Evolutionary conservation across 768 basidiomycete genomes (phyloP).

Genomic region (Obba rivulosa): DNA sequence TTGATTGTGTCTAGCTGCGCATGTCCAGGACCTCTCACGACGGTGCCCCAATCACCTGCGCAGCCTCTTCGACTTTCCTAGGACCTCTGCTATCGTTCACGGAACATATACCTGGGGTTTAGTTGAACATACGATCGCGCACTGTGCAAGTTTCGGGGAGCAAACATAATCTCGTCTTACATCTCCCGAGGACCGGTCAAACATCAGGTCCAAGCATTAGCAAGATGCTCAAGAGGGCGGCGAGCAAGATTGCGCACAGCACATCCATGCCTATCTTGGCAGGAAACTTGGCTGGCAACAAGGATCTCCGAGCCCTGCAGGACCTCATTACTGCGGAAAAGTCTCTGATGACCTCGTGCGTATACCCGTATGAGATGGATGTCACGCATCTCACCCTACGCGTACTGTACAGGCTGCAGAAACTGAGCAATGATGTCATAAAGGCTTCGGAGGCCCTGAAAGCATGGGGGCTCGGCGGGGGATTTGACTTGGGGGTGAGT

Average conservation of each 20-base stretch:
- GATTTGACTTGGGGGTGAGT: conserved; percentile 74
- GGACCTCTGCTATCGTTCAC: too few species aligned
- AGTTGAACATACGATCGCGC: too few species aligned
- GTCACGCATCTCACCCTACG: not conserved
- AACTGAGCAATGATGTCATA: conserved; percentile 55
- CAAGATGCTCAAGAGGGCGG: conserved; percentile 70
- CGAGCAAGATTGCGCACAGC: conserved; percentile 85
- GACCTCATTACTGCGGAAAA: conserved; percentile 91
- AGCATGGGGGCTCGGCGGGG: conserved; percentile 72
- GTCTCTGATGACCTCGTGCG: conserved; percentile 67
- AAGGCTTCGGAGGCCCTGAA: conserved; percentile 72
- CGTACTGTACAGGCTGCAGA: conserved; percentile 37
- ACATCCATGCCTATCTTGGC: conserved; percentile 69
- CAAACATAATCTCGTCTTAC: too few species aligned
- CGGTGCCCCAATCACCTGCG: too few species aligned
- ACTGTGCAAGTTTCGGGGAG: too few species aligned
- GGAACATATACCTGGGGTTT: too few species aligned
- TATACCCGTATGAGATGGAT: conserved; percentile 5
- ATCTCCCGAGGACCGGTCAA: too few species aligned
- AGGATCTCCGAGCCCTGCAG: conserved; percentile 76
- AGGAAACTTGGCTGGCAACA: conserved; percentile 61
- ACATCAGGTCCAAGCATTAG: too few species aligned
- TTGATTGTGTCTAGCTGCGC: too few species aligned
- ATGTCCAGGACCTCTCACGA: too few species aligned
- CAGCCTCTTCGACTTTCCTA: too few species aligned